phyloP scores from a whole-genome alignment of 1,284 basidiomycete genomes.

The Cutaneotrichosporon cavernicola region DNA sequence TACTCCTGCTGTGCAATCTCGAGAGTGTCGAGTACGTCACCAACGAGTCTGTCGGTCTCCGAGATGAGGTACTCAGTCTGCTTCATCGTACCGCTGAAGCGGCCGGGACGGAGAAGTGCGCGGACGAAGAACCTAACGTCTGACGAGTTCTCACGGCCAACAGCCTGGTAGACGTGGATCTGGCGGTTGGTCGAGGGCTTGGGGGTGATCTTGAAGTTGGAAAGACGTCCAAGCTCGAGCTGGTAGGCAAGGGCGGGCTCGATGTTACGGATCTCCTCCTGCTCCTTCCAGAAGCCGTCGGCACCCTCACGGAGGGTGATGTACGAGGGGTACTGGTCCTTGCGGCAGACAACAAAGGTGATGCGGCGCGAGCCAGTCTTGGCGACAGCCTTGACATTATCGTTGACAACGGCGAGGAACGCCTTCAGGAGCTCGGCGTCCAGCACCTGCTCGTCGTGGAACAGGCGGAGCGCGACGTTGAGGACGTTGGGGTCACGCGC shows the following conservation, averaged over 20 bases:
- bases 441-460: constrained; percentile 63
- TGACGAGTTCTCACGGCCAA: constrained; percentile 91
- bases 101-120: constrained; percentile 91
- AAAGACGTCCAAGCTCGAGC: constrained; percentile 91
- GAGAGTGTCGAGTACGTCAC: constrained; percentile 88
- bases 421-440: constrained; percentile 77
- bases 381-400: constrained; percentile 63
- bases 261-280: constrained; percentile 95
- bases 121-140: constrained; percentile 98
- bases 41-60: constrained; percentile 95
- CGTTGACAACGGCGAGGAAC: constrained; percentile 73
- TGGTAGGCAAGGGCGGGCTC: constrained; percentile 99
- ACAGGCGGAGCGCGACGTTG: constrained; percentile 86
- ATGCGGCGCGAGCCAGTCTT: constrained; percentile 85
- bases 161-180: constrained; percentile 94
- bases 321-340: constrained; percentile 89
- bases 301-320: constrained; percentile 76
- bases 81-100: constrained; percentile 85
- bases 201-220: constrained; percentile 94
- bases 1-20: constrained; percentile 85
- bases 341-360: constrained; percentile 88
- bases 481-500: constrained; percentile 83
- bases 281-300: constrained; percentile 80
- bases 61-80: constrained; percentile 96
- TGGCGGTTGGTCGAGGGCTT: constrained; percentile 91